Evolutionary conservation across 352 stramenopile genomes (phyloP).

Genomic region (Pythium biforme): DNA sequence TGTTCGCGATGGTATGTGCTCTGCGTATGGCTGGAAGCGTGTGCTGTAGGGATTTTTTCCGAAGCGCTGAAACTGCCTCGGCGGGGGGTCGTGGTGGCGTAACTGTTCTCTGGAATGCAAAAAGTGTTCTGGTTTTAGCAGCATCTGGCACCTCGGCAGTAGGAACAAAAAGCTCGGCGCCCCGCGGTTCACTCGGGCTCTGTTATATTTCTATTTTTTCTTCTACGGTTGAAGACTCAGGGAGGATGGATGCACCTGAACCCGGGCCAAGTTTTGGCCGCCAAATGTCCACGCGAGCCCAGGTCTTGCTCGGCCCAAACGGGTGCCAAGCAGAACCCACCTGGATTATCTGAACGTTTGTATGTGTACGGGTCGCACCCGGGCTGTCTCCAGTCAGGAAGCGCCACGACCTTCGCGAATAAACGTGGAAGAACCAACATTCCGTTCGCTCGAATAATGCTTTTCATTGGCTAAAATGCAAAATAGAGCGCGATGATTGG

Average conservation of each 20-base stretch:
- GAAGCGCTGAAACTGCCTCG: conserved; percentile 10
- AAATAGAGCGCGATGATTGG: conserved; percentile 20
- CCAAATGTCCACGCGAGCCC: conserved; percentile 10
- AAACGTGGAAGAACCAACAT: conserved; percentile 31
- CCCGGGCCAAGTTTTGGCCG: conserved; percentile 5
- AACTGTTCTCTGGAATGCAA: conserved; percentile 16
- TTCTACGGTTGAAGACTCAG: conserved; percentile 18
- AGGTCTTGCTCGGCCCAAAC: neutral
- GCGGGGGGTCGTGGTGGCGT: neutral
- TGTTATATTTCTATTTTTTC: conserved; percentile 14
- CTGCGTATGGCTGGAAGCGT: neutral
- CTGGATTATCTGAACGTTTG: conserved; percentile 14
- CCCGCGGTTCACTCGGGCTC: neutral
- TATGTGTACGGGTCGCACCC: conserved; percentile 15
- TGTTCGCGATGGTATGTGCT: too few species aligned
- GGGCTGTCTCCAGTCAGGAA: conserved; percentile 16
- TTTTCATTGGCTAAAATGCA: conserved; percentile 26
- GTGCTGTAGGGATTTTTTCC: conserved; percentile 9
- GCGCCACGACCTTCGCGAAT: conserved; percentile 20
- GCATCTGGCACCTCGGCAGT: conserved; percentile 17
- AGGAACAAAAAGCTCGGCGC: neutral
- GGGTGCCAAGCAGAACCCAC: neutral
- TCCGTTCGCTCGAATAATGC: conserved; percentile 2
- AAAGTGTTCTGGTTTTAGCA: conserved; percentile 24
- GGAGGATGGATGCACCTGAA: conserved; percentile 1